Percentiles rank a stretch among this genome's conserved stretches.
phyloP scores from a whole-genome alignment of 139 green algal genomes.

The Haematococcus sp. region DNA sequence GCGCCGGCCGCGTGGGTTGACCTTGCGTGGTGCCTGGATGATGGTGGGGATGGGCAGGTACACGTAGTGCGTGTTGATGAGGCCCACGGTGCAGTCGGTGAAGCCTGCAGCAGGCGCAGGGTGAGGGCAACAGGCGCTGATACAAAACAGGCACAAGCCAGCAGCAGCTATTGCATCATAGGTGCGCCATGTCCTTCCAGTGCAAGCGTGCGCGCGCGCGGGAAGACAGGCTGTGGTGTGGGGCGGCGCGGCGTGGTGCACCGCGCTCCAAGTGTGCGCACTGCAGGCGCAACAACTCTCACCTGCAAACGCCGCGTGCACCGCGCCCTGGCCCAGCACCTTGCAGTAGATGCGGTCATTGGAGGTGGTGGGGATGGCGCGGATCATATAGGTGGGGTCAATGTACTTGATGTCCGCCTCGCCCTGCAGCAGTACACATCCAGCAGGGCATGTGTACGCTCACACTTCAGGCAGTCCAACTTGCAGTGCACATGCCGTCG shows the following conservation, averaged over 20 bases:
- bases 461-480: not conserved
- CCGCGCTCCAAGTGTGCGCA: no score
- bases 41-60: constrained; percentile 86
- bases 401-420: constrained; percentile 37
- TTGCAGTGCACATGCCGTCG: constrained; percentile 6
- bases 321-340: constrained; percentile 89
- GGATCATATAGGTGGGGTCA: constrained; percentile 88
- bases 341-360: constrained; percentile 93
- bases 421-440: not conserved
- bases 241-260: no score
- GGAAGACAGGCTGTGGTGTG: no score
- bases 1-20: constrained; percentile 46
- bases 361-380: constrained; percentile 85
- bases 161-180: no score
- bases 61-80: constrained; percentile 92
- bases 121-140: no score
- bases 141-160: no score
- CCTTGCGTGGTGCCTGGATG: constrained; percentile 66
- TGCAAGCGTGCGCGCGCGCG: no score
- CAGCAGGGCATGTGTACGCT: no score
- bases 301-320: constrained; percentile 92
- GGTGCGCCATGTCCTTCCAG: no score
- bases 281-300: no score
- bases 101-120: constrained; percentile 47
- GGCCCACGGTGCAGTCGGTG: constrained; percentile 88